phyloP scores from a whole-genome alignment of 2,329 filamentous ascomycete species.

The Moelleriella libera region DNA sequence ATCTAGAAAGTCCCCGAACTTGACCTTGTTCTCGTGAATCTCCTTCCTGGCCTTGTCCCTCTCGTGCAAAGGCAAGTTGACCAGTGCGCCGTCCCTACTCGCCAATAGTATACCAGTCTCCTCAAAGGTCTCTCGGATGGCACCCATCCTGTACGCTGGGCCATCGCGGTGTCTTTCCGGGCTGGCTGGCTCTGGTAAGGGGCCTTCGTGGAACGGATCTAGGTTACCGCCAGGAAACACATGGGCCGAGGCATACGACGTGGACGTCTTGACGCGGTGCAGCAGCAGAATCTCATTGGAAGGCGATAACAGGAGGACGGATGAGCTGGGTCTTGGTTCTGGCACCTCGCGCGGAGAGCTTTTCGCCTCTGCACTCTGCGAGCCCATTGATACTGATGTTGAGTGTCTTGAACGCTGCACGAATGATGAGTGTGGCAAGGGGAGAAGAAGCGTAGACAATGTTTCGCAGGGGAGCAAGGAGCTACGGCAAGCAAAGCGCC shows the following conservation, averaged over 20 bases:
- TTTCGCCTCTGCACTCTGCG: slow-evolving; percentile 1
- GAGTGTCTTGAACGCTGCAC: not conserved
- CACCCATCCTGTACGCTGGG: slow-evolving; percentile 62
- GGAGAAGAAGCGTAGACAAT: not conserved
- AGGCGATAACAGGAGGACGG: slow-evolving; percentile 74
- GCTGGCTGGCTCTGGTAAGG: slow-evolving; percentile 28
- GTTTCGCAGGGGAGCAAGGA: too few relatives aligned
- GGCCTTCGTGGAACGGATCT: slow-evolving; percentile 62
- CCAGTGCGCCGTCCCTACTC: slow-evolving; percentile 33
- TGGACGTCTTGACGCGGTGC: slow-evolving; percentile 69
- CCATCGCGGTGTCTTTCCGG: slow-evolving; percentile 54
- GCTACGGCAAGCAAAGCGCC: too few relatives aligned
- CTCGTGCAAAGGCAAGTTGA: slow-evolving; percentile 45
- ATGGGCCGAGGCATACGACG: slow-evolving; percentile 79
- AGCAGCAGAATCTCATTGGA: slow-evolving; percentile 79
- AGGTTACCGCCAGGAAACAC: slow-evolving; percentile 91
- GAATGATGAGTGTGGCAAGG: not conserved
- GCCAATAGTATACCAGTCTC: slow-evolving; percentile 84
- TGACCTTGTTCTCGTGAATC: slow-evolving; percentile 52
- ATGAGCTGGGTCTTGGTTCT: slow-evolving; percentile 53
- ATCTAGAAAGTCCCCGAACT: slow-evolving; percentile 52
- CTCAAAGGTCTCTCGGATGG: slow-evolving; percentile 86
- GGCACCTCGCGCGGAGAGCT: slow-evolving; percentile 10
- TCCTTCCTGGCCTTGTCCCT: slow-evolving; percentile 51
- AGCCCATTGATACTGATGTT: not conserved